Percentiles rank a stretch among this genome's conserved stretches.
Conservation (phyloP, 345 rosid genomes). For the Anacardium occidentale region DNA sequence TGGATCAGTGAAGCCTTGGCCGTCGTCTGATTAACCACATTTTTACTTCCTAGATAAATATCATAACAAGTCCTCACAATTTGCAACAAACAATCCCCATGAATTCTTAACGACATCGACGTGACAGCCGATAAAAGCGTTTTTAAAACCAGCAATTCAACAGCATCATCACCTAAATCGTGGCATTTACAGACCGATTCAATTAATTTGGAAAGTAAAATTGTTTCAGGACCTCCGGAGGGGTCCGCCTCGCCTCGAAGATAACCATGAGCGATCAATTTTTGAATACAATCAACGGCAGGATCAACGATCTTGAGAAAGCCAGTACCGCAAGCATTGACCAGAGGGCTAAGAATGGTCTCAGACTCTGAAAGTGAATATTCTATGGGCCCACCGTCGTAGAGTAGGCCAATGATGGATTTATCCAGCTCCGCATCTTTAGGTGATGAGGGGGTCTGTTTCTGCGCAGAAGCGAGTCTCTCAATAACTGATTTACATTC, state of each 20-base stretch:
- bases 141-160: constrained; percentile 72
- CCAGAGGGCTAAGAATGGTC: constrained; percentile 74
- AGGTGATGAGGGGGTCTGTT: constrained; percentile 32
- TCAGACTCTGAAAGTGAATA: constrained; percentile 85
- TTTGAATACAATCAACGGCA: constrained; percentile 86
- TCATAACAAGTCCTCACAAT: constrained; percentile 94
- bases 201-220: constrained; percentile 62
- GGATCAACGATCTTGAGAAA: constrained; percentile 92
- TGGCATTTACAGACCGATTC: constrained; percentile 83
- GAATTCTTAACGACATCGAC: constrained; percentile 80
- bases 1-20: constrained; percentile 96
- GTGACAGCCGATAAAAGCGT: constrained; percentile 88
- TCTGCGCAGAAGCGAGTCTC: constrained; percentile 48
- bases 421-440: constrained; percentile 59
- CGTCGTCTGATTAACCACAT: constrained; percentile 86
- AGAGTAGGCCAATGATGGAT: constrained; percentile 80
- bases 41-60: constrained; percentile 86
- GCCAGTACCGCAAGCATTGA: constrained; percentile 67
- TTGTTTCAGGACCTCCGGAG: constrained; percentile 65
- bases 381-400: constrained; percentile 66
- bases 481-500: constrained; percentile 90
- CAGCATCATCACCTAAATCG: constrained; percentile 74
- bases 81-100: constrained; percentile 86
- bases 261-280: constrained; percentile 81
- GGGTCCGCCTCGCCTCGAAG: constrained; percentile 99